Base-by-base conservation (phyloP, 371 early-diverging fungal genomes). In the Mortierella sp. region DNA sequence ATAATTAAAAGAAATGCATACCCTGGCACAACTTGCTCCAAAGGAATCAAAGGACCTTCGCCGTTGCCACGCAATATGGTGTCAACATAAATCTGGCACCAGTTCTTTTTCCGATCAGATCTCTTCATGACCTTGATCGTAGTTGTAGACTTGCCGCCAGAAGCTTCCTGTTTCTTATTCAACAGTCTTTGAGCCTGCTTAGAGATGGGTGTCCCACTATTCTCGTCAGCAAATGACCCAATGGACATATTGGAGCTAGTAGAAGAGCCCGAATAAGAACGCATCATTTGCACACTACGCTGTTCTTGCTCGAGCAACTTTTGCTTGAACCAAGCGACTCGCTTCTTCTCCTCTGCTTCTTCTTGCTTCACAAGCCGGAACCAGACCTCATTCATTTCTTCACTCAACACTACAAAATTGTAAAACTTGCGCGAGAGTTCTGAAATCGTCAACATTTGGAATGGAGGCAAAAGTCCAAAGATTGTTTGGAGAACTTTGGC, bases 311-410 rank as follows among this genome's bases (percentile, higher is more conserved):
- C 80, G 26, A 73, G 59, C 28, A 47, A 55, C 71, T 79, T 79
- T 37, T 56, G 64, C 53, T 67, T 70, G 57, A 53, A 74, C 74
- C 74, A 79, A 28, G 70, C 80, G 32, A 70, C 51, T 0, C 64
- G 63, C 56, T 79, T 79, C 68, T 74, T 73, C 31, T 69, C 62
- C 53, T 73, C 74, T 19, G 70, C 68, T 37, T 79, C 74, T 43
- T 79, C 80, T 6, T 61, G 49, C 55, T 79, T 73, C 49, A 79
- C 75, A 23, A 79, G 68, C 12, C 70, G 63, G 71, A 79, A 79
- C 80, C 80, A 79, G n/a, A 79, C 80, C 61, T 79, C 80, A 58
- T 79, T 79, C 80, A 79, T 79, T 22, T 74, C 80, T 40, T 79
- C 71, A 17, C 80, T 71, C 19, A 74, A 61, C 42, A 79, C 80